A percentile compares a stretch with the other conserved stretches of the same genome.
These are phyloP conservation scores for Dunaliella salina DNA, from an alignment of 163 green algal genomes.

Conservation along the genomic window DNA sequence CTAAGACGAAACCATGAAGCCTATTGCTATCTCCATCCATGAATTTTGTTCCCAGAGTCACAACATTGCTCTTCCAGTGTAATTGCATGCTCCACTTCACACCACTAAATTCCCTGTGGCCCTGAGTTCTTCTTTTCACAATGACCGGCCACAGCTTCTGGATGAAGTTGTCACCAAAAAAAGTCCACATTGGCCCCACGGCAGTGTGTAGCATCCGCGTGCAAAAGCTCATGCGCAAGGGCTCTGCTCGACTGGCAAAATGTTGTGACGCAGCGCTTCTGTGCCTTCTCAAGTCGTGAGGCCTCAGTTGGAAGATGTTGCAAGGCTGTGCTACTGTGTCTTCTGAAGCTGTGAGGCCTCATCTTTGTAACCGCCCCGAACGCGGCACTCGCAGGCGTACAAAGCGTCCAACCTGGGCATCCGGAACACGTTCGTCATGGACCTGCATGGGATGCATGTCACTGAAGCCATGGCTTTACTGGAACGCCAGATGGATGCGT, in stretches of 20 bases:
- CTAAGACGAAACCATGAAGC: no score
- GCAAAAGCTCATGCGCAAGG: not conserved
- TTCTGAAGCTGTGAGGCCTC: not conserved
- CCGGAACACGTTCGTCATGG: slow-evolving; percentile 22
- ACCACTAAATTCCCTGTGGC: no score
- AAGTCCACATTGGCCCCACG: slow-evolving; percentile 92
- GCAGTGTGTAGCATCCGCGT: slow-evolving; percentile 81
- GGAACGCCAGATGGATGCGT: slow-evolving; percentile 9
- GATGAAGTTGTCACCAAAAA: slow-evolving; percentile 98
- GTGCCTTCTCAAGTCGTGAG: not conserved
- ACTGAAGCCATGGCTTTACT: slow-evolving; percentile 22
- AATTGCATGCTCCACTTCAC: no score
- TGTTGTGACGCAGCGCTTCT: not conserved
- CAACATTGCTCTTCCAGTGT: no score
- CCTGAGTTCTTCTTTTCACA: no score
- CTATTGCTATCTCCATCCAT: no score
- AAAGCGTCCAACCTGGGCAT: slow-evolving; percentile 11
- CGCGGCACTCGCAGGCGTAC: slow-evolving; percentile 10
- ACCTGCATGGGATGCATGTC: slow-evolving; percentile 29
- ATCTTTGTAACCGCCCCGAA: not conserved
- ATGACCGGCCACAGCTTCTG: slow-evolving; percentile 99
- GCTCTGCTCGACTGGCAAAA: not conserved
- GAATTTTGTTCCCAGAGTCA: no score
- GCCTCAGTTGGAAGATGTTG: not conserved
- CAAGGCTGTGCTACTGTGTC: not conserved